Evolutionary conservation across 2,329 filamentous ascomycete species (phyloP), one percentile per base, ranked within the genome.

Genomic region (Raffaelea albimanens): DNA sequence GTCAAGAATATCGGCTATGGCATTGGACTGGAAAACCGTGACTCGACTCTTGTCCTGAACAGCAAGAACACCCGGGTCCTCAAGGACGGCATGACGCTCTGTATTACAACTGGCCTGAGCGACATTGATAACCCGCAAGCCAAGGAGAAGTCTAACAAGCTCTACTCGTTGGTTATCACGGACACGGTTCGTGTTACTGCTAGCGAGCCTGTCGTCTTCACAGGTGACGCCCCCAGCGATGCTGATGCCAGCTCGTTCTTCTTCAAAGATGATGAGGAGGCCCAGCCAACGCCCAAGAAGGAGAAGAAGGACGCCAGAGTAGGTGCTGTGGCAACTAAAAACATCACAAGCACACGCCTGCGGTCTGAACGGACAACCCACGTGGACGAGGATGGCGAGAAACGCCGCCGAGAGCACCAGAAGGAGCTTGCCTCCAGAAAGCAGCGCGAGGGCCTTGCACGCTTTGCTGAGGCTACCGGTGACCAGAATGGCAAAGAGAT

Each of bases 41-140:
- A 98, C 61, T 70, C 77, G 3, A 91, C 88, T 4, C 76, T 98
- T 50, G 67, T 93, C 2, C 71, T 98, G 34, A 97, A 88, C 58
- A 85, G 74, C 50, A 98, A 98, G 70, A 97, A 90, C 62, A 74
- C 71, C 23, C 80, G 90, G 45, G 76, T 78, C 5, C 70, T 98
- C 49, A 95, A 91, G 65, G 94, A 97, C 60, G 94, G 94, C 55
- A 98, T 98, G 93, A 98, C 93, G 0, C 75, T 98, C 13, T 86
- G 85, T 58, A 80, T 98, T 57, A 89, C 87, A 29, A 93, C 91
- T 4, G 90, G 91, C 11, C 86, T 98, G 59, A 84, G 82, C 50
- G 90, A 97, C 60, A 78, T 98, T 42, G 83, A 89, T 59, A 95
- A 97, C 60, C 80, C 85, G 11, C 82, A 84, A 51, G 81, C 89